phyloP scores from a whole-genome alignment of 768 basidiomycete genomes.

The Phylloporus arenicola region DNA sequence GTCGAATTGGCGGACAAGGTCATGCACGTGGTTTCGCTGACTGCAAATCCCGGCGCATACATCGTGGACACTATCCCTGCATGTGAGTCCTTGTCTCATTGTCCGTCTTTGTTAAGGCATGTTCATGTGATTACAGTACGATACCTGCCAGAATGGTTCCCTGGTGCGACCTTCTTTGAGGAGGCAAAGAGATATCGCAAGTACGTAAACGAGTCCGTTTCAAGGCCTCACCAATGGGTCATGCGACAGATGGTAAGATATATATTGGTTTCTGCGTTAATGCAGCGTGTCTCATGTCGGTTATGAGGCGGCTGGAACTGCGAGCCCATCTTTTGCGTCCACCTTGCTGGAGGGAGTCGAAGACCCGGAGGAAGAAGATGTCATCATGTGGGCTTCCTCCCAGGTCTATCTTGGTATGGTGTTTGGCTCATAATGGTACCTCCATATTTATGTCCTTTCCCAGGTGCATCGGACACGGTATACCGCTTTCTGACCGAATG shows the following conservation, averaged over 20 bases:
- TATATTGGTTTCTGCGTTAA: neutral
- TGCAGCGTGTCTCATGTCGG: neutral
- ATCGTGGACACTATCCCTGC: slow-evolving; percentile 21
- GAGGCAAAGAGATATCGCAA: slow-evolving; percentile 22
- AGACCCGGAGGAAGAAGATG: slow-evolving; percentile 14
- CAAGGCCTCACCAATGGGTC: slow-evolving; percentile 41
- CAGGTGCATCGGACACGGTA: slow-evolving; percentile 44
- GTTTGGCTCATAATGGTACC: neutral
- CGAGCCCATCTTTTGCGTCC: slow-evolving; percentile 16
- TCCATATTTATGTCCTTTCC: neutral
- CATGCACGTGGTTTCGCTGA: slow-evolving; percentile 11
- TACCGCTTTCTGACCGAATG: slow-evolving; percentile 16
- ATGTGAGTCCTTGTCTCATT: slow-evolving; percentile 3
- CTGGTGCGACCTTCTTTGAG: slow-evolving; percentile 32
- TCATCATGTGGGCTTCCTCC: slow-evolving; percentile 18
- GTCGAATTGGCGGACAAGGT: slow-evolving; percentile 25
- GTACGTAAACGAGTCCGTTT: slow-evolving; percentile 35
- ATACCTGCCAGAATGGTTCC: slow-evolving; percentile 33
- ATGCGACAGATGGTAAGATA: slow-evolving; percentile 41
- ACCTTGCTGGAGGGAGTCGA: slow-evolving; percentile 9
- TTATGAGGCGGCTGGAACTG: slow-evolving; percentile 14
- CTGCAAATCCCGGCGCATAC: slow-evolving; percentile 7
- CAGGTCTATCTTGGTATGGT: slow-evolving; percentile 9
- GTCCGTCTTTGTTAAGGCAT: neutral
- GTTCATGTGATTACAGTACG: slow-evolving; percentile 16